Conservation (phyloP, 2,329 filamentous ascomycete genomes). For the Coniochaeta sp. region DNA sequence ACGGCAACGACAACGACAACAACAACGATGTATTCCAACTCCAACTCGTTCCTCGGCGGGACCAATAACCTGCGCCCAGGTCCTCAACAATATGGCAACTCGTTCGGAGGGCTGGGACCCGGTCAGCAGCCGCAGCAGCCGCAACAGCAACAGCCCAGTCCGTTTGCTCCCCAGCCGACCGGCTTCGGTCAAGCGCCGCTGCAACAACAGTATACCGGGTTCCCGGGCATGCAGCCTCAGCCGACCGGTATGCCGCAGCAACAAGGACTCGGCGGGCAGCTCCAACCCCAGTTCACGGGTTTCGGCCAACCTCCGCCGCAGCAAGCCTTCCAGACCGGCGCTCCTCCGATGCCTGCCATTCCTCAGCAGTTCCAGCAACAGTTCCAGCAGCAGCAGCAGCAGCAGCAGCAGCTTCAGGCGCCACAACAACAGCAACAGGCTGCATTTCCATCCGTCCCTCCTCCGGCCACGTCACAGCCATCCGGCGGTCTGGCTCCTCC, state of each 20-base stretch:
- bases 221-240: conserved; percentile 39
- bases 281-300: conserved; percentile 64
- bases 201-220: conserved; percentile 53
- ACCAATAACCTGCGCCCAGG: conserved; percentile 67
- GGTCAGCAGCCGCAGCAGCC: conserved; percentile 42
- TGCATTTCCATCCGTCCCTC: conserved; percentile 39
- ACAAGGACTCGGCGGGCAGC: conserved; percentile 30
- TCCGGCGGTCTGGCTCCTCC: conserved; percentile 32
- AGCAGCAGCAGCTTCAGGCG: conserved; percentile 34
- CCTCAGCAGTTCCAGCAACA: conserved; percentile 53
- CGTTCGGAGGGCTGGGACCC: conserved; percentile 33
- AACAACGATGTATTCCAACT: conserved; percentile 74
- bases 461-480: conserved; percentile 35
- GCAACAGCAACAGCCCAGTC: conserved; percentile 39
- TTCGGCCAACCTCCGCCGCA: conserved; percentile 46
- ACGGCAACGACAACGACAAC: neutral
- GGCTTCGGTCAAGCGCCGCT: conserved; percentile 49
- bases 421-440: conserved; percentile 32
- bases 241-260: conserved; percentile 42
- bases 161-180: conserved; percentile 52
- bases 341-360: conserved; percentile 50
- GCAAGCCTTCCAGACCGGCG: conserved; percentile 53
- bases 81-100: conserved; percentile 50
- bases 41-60: conserved; percentile 78
- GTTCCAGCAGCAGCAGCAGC: conserved; percentile 44